phyloP scores from a whole-genome alignment of 176 grass and related monocot genomes.

The Tuctoria greenei region DNA sequence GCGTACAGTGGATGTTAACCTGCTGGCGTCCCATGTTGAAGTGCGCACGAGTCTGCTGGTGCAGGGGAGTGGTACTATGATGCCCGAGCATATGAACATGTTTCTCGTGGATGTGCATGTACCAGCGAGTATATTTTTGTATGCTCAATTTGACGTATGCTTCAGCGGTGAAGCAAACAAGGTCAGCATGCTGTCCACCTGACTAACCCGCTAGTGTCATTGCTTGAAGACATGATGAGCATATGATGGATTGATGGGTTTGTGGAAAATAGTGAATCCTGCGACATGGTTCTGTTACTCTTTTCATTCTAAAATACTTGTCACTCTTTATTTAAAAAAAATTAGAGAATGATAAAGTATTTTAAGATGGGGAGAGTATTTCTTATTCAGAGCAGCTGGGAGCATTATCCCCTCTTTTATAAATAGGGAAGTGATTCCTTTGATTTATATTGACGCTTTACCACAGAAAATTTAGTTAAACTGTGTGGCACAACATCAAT shows the following conservation, averaged over 20 bases:
- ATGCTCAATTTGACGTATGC: background rate
- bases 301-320: no score
- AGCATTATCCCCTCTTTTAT: no score
- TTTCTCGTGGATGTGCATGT: background rate
- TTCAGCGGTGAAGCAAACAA: background rate
- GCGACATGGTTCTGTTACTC: background rate
- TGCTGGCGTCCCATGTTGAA: background rate
- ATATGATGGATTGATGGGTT: no score
- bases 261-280: background rate
- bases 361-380: no score
- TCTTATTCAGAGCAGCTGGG: background rate
- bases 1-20: background rate
- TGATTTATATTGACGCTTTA: conserved; percentile 22
- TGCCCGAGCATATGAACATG: background rate
- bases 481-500: background rate
- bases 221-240: background rate
- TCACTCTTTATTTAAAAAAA: no score
- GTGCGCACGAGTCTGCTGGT: background rate
- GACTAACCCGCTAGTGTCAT: no score
- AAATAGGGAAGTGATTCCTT: background rate
- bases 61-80: background rate
- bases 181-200: no score
- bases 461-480: conserved; percentile 6
- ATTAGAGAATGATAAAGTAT: no score
- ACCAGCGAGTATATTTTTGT: no score